Evolutionary conservation across 2,329 filamentous ascomycete genomes (phyloP).

Genomic region (Fusarium oxysporum): DNA sequence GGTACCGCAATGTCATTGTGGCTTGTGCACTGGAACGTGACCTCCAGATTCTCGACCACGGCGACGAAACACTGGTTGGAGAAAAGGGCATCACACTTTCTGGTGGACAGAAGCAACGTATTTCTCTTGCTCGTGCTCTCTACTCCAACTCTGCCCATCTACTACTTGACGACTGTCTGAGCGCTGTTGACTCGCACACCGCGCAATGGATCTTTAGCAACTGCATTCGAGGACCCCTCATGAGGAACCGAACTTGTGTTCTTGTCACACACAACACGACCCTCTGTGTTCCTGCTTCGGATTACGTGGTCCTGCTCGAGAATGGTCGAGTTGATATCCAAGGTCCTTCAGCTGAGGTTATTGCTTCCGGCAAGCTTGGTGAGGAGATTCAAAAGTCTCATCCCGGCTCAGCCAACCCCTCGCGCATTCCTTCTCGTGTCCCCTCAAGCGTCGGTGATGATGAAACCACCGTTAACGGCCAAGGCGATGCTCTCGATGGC

Average conservation of each 20-base stretch:
- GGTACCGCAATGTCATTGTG: slow-evolving; percentile 88
- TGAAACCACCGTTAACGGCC: slow-evolving; percentile 64
- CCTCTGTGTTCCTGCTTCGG: slow-evolving; percentile 84
- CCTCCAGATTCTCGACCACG: slow-evolving; percentile 89
- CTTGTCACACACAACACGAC: slow-evolving; percentile 95
- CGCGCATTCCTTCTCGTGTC: slow-evolving; percentile 80
- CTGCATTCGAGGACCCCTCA: slow-evolving; percentile 88
- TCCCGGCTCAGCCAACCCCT: slow-evolving; percentile 75
- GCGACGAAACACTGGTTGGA: slow-evolving; percentile 92
- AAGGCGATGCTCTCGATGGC: slow-evolving; percentile 60
- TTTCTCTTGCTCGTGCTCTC: slow-evolving; percentile 95
- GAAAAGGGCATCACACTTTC: slow-evolving; percentile 98
- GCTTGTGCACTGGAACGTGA: slow-evolving; percentile 93
- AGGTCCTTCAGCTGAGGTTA: slow-evolving; percentile 81
- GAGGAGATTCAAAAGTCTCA: slow-evolving; percentile 83
- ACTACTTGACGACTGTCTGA: slow-evolving; percentile 93
- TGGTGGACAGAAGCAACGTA: slow-evolving; percentile 96
- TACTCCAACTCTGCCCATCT: slow-evolving; percentile 95
- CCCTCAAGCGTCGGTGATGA: slow-evolving; percentile 80
- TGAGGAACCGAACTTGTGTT: slow-evolving; percentile 90
- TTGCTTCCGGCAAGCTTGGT: slow-evolving; percentile 87
- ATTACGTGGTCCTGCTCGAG: slow-evolving; percentile 85
- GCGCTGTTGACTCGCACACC: slow-evolving; percentile 96
- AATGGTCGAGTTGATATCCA: slow-evolving; percentile 85
- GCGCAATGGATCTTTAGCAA: slow-evolving; percentile 98